These are phyloP conservation scores for Termitomyces titanicus DNA, from an alignment of 768 basidiomycete species.

Conservation along the genomic window DNA sequence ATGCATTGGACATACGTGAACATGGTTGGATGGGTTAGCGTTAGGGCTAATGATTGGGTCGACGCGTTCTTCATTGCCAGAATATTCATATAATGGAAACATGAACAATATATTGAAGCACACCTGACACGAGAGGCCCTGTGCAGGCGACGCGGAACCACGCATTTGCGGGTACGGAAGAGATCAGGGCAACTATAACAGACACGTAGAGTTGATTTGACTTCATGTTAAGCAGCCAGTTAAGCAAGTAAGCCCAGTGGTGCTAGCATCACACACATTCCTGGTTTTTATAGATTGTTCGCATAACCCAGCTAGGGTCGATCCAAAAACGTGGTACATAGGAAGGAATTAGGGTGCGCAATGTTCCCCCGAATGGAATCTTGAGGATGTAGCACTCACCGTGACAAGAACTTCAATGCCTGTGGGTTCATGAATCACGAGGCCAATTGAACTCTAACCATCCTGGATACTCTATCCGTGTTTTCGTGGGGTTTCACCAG, in stretches of 20 bases:
- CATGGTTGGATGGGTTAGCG: constrained; percentile 32
- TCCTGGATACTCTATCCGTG: neutral
- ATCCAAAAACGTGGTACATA: neutral
- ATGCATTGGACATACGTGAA: constrained; percentile 30
- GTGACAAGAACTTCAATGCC: neutral
- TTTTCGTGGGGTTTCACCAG: neutral
- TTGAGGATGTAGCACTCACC: neutral
- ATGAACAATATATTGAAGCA: neutral
- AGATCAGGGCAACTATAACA: constrained; percentile 13
- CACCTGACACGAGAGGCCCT: constrained; percentile 35
- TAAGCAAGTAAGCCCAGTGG: neutral
- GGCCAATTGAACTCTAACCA: neutral
- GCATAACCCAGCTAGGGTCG: too few relatives aligned
- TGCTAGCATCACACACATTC: neutral
- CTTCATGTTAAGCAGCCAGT: constrained; percentile 8
- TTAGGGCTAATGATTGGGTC: constrained; percentile 36
- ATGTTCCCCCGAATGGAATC: neutral
- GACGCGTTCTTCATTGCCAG: constrained; percentile 25
- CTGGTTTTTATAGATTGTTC: constrained; percentile 4
- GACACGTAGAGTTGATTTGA: constrained; percentile 7
- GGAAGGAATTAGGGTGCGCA: neutral
- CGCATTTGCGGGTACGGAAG: constrained; percentile 20
- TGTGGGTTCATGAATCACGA: constrained; percentile 2
- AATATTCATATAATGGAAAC: neutral
- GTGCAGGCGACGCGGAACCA: constrained; percentile 43